Base-by-base conservation (phyloP, 2,329 filamentous ascomycete genomes). In the Stagonosporopsis tanaceti region DNA sequence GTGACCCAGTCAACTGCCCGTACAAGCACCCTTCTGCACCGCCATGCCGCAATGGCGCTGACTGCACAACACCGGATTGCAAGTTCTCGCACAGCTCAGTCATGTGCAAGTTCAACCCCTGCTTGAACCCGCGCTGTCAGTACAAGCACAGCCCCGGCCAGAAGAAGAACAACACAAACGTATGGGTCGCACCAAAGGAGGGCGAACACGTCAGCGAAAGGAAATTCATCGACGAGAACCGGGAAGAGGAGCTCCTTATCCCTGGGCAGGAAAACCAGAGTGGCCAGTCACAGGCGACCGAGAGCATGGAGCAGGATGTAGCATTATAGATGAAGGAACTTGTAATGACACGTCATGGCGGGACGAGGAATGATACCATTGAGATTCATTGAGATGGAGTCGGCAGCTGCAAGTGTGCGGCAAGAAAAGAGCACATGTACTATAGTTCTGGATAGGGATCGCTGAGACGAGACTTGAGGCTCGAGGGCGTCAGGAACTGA, bases 131-230 rank as follows among this genome's bases (percentile, higher is more conserved):
- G n/a, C 85, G 82, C 67, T 99, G 95, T 76, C 84, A 88, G 4
- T 98, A 92, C 80, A 93, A 93, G 77, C 95, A 99, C 76, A 90
- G 88, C 38, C 92, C 96, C 52, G 95, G 94, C 12, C 95, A 99
- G 73, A 84, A 85, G 80, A 87, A 91, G 67, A 66, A 60, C 48
- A 92, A 91, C 47, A 87, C 85, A 76, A 97, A 96, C 79, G 92
- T 96, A 27, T 98, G 94, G 94, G 93, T 89, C 17, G 85, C 92
- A 3, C 85, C 66, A 9, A 74, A 75, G 58, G 66, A 69, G 28
- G 73, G 72, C 37, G 71, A 72, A 20, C 92, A 96, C 75, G 88
- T 96, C 47, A 96, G 92, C 71, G 92, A 97, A 77, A 85, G 93
- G 68, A 94, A 91, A 73, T 97, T 97, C 78, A 87, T 94, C 47